phyloP scores from a whole-genome alignment of 176 grass and related monocot species.

The maize (Zea mays) region DNA sequence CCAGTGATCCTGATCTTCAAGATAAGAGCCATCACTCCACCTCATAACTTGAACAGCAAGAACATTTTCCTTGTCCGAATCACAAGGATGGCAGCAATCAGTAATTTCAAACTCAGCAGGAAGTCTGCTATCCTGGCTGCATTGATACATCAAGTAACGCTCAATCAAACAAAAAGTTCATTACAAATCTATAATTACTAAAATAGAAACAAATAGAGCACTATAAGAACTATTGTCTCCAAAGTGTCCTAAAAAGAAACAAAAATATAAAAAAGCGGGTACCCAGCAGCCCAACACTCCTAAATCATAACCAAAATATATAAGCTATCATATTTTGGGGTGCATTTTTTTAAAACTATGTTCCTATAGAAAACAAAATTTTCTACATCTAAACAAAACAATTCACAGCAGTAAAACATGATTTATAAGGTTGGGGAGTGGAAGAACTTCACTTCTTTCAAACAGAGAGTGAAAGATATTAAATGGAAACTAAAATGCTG shows the following conservation, averaged over 20 bases:
- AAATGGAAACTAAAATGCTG: neutral
- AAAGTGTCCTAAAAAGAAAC: neutral
- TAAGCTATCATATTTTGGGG: neutral
- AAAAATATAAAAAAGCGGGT: neutral
- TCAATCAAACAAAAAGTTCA: conserved; percentile 13
- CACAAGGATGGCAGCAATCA: conserved; percentile 68
- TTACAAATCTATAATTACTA: neutral
- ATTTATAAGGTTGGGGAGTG: conserved; percentile 7
- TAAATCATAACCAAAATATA: conserved; percentile 1
- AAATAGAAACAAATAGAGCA: neutral
- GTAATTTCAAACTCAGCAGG: conserved; percentile 98
- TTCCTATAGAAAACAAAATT: conserved; percentile 17
- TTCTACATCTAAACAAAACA: neutral
- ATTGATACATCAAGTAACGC: conserved; percentile 34
- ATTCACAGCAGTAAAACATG: neutral
- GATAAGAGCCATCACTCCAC: conserved; percentile 98
- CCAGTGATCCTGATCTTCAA: conserved; percentile 99
- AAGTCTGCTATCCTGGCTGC: conserved; percentile 92
- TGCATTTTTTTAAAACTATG: neutral
- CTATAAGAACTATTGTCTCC: conserved; percentile 5
- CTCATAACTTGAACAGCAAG: conserved; percentile 95
- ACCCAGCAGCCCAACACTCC: neutral
- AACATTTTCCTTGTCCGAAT: conserved; percentile 77
- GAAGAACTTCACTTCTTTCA: neutral
- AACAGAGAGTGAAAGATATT: conserved; percentile 13